phyloP scores from a whole-genome alignment of 2,329 filamentous ascomycete genomes.

The Incumbomyces lentus region DNA sequence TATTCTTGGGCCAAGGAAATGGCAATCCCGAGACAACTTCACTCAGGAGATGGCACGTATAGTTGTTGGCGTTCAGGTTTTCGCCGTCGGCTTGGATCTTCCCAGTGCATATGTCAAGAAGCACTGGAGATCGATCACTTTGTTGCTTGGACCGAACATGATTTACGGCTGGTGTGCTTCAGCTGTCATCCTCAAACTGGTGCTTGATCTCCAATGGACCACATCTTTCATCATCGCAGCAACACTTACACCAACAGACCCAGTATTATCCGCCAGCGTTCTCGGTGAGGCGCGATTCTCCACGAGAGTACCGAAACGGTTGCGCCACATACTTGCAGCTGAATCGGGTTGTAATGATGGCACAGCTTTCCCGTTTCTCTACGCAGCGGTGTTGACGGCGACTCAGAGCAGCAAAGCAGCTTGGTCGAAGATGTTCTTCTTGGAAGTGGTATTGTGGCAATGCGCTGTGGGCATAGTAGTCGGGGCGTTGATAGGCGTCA shows the following conservation, averaged over 20 bases:
- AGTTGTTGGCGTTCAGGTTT: constrained; percentile 84
- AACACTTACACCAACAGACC: constrained; percentile 48
- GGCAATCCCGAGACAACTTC: constrained; percentile 77
- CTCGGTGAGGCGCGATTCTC: constrained; percentile 45
- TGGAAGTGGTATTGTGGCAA: constrained; percentile 47
- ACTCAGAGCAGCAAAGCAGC: constrained; percentile 28
- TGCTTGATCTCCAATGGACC: constrained; percentile 37
- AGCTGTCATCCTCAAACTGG: constrained; percentile 34
- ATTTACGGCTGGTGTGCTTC: constrained; percentile 51
- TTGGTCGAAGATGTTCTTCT: constrained; percentile 42
- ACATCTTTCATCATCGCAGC: constrained; percentile 44
- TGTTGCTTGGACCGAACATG: constrained; percentile 45
- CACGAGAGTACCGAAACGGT: constrained; percentile 39
- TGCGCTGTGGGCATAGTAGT: constrained; percentile 39
- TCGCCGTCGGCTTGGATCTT: constrained; percentile 81
- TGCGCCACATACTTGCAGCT: constrained; percentile 43
- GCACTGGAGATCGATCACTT: constrained; percentile 42
- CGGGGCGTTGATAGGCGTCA: constrained; percentile 38
- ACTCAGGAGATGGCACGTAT: constrained; percentile 84
- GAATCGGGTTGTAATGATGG: constrained; percentile 49
- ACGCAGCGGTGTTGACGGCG: constrained; percentile 40
- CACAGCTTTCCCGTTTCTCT: constrained; percentile 46
- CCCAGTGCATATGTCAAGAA: constrained; percentile 56
- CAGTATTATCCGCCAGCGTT: constrained; percentile 45
- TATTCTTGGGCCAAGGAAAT: constrained; percentile 61